These are phyloP conservation scores for Penicillium waksmanii DNA, from an alignment of 495 filamentous ascomycete species.

Conservation along the genomic window DNA sequence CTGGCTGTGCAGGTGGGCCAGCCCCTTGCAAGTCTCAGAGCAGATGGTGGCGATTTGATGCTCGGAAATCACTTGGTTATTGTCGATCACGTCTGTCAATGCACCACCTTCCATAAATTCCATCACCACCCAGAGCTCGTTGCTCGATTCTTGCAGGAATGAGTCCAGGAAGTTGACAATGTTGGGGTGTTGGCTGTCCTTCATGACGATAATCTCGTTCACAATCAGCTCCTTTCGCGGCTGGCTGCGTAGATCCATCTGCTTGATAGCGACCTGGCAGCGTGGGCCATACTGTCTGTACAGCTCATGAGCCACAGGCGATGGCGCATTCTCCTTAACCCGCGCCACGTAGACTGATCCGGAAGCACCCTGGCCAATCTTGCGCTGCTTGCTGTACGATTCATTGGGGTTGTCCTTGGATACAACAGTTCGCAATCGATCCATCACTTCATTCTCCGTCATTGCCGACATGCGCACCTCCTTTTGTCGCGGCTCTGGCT, in stretches of 20 bases:
- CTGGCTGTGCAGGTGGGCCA: constrained; percentile 91
- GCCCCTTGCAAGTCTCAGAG: constrained; percentile 92
- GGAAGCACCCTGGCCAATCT: constrained; percentile 97
- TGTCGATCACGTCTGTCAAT: constrained; percentile 97
- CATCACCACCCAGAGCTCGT: constrained; percentile 98
- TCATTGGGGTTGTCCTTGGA: constrained; percentile 89
- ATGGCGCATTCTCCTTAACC: constrained; percentile 75
- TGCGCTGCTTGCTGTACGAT: constrained; percentile 97
- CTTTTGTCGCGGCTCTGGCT: constrained; percentile 76
- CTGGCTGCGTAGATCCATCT: constrained; percentile 98
- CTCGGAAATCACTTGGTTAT: constrained; percentile 87
- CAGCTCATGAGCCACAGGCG: constrained; percentile 65
- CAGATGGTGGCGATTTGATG: constrained; percentile 98
- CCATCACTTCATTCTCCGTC: constrained; percentile 96
- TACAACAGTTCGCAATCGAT: constrained; percentile 86
- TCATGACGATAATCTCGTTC: constrained; percentile 99
- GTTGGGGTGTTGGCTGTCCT: constrained; percentile 95
- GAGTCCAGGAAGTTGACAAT: constrained; percentile 99
- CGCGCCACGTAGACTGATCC: constrained; percentile 98
- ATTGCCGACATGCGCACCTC: constrained; percentile 96
- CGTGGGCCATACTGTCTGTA: constrained; percentile 69
- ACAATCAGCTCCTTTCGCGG: constrained; percentile 98
- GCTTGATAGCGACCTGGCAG: constrained; percentile 94
- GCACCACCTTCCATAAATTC: constrained; percentile 99
- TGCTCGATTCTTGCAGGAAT: constrained; percentile 88